A percentile compares a stretch with the other conserved stretches of the same genome.
Evolutionary conservation across 306 rosid genomes (phyloP).

Genomic region (Castanospermum australe): DNA sequence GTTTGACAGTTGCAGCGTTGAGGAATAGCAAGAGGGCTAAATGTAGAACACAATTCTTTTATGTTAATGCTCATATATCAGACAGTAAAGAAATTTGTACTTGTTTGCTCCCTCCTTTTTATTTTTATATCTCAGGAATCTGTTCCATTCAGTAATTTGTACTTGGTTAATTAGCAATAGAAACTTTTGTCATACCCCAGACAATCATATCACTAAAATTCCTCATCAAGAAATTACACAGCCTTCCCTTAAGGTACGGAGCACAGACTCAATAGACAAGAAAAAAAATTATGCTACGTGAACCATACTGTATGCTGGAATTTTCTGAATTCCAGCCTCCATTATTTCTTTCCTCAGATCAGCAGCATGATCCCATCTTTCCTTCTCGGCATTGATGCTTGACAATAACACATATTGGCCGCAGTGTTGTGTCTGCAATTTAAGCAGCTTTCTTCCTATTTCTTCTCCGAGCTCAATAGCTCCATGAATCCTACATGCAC

Average conservation of each 20-base stretch:
- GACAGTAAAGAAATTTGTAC: background rate
- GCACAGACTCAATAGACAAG: background rate
- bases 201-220: background rate
- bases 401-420: slow-evolving; percentile 63
- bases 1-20: too few species aligned
- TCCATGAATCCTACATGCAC: slow-evolving; percentile 83
- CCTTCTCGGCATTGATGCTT: slow-evolving; percentile 58
- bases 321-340: slow-evolving; percentile 59
- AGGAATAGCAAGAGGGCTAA: too few species aligned
- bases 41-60: too few species aligned
- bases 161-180: background rate
- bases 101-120: background rate
- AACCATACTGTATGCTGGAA: slow-evolving; percentile 67
- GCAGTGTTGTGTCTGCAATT: slow-evolving; percentile 46
- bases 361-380: slow-evolving; percentile 80
- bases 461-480: slow-evolving; percentile 64
- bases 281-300: slow-evolving; percentile 19
- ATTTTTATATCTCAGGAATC: background rate
- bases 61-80: background rate
- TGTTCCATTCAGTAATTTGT: background rate
- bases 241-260: background rate
- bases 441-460: slow-evolving; percentile 51
- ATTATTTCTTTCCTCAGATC: slow-evolving; percentile 55
- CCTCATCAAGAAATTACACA: too few species aligned
- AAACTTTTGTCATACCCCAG: background rate